Percentiles rank a stretch among this genome's conserved stretches.
phyloP scores from a whole-genome alignment of 2,329 filamentous ascomycete species.

The Colletotrichum sp. region DNA sequence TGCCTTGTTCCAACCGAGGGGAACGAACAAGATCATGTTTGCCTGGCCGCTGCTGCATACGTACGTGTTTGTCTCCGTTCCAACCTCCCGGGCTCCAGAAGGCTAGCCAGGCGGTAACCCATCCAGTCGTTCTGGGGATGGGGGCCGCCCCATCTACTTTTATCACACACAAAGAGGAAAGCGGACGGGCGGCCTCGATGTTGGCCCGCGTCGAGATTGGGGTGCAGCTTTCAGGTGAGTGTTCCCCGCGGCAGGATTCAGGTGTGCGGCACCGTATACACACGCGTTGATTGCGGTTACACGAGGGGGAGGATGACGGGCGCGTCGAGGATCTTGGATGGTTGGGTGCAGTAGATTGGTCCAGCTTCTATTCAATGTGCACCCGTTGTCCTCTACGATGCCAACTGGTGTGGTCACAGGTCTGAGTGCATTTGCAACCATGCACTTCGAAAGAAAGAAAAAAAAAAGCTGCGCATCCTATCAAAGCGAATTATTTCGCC shows the following conservation, averaged over 20 bases:
- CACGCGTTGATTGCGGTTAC: not conserved
- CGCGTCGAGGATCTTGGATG: not conserved
- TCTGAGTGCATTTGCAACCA: not conserved
- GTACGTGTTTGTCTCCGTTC: not conserved
- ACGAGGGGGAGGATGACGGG: not conserved
- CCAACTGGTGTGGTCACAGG: not conserved
- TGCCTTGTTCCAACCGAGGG: not conserved
- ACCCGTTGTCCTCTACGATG: not conserved
- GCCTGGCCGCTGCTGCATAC: not conserved
- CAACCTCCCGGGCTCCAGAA: not conserved
- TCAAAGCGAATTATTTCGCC: not conserved
- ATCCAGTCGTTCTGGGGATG: not conserved
- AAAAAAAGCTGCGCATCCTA: not conserved
- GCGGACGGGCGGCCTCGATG: not conserved
- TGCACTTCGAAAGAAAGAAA: too few relatives aligned
- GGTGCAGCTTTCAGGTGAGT: constrained; percentile 1
- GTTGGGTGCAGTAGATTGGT: not conserved
- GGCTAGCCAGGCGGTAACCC: not conserved
- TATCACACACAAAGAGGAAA: not conserved
- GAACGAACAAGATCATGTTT: too few relatives aligned
- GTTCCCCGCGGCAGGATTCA: not conserved
- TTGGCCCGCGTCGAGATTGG: not conserved
- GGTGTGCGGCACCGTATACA: not conserved
- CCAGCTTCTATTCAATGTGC: not conserved
- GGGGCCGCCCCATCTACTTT: not conserved